Evolutionary conservation across 352 stramenopile species (phyloP).

Genomic region (Aphanomyces cochlioides): DNA sequence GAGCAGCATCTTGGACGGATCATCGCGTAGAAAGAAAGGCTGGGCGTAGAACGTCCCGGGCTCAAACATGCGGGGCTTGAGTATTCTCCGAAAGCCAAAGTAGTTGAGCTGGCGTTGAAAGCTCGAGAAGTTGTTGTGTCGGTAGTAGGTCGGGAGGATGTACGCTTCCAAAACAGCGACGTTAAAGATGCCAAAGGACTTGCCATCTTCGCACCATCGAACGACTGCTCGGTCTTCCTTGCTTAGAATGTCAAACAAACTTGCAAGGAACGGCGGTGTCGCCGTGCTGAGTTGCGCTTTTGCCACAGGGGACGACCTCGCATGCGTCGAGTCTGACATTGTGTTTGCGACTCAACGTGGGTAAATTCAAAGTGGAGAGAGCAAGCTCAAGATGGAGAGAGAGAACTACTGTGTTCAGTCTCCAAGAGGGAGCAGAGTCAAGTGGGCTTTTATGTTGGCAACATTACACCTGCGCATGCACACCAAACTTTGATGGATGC

Average conservation of each 20-base stretch:
- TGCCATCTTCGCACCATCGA: conserved; percentile 58
- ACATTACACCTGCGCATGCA: too few species aligned
- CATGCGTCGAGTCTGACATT: too few species aligned
- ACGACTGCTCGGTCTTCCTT: conserved; percentile 53
- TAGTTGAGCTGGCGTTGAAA: conserved; percentile 78
- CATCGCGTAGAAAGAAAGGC: conserved; percentile 52
- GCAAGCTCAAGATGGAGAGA: too few species aligned
- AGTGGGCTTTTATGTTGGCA: too few species aligned
- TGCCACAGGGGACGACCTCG: too few species aligned
- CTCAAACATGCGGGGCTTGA: conserved; percentile 42
- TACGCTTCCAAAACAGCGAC: conserved; percentile 47
- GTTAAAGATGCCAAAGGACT: conserved; percentile 62
- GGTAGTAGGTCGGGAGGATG: conserved; percentile 70
- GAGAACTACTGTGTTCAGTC: too few species aligned
- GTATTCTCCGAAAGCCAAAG: conserved; percentile 79
- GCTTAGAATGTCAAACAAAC: conserved; percentile 62
- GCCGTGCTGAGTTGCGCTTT: conserved; percentile 22
- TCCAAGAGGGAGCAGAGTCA: too few species aligned
- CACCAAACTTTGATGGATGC: too few species aligned
- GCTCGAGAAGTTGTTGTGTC: conserved; percentile 73
- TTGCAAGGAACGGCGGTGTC: conserved; percentile 59
- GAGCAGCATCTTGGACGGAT: conserved; percentile 63
- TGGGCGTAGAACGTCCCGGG: conserved; percentile 69
- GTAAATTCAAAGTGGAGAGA: too few species aligned
- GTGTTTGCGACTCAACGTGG: not conserved